Base-by-base conservation (phyloP, 805 yeast species). In the Lachancea meyersii region DNA sequence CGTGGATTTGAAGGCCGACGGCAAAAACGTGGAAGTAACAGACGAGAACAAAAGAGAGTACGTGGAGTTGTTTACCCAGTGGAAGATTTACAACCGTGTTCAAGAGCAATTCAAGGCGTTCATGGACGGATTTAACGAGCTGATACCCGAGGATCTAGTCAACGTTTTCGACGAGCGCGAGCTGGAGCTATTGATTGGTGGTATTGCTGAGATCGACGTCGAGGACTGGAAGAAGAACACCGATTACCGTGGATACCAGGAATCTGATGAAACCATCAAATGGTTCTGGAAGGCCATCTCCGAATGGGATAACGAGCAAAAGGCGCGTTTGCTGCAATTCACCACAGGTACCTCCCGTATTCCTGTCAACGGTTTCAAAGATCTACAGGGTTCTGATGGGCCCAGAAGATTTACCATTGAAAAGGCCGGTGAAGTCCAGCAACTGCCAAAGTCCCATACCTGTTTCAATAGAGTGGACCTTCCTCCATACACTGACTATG, bases 181-280 rank as follows among this genome's bases (percentile, higher is more conserved):
- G 68, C 71, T 93, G 51, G 99, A 93, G 72, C 72, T 93, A 62
- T 76, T 93, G 61, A 93, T 93, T 66, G 98, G 98, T 64, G 99
- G 99, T 65, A 80, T 93, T 60, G 93, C 97, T 2, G 98, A 93
- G 58, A 91, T 93, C 57, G 98, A 93, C 65, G 85, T 91, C 45
- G 97, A 89, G 51, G 99, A 93, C 71, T 93, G 99, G 99, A 93
- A 88, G 70, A 89, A 87, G 63, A 97, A 93, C 65, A 93, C 99
- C 17, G 99, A 93, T 66, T 93, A 93, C 69, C 80, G 98, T 70
- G 98, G 98, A 4, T 93, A 91, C 67, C 91, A 88, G 63, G 97
- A 93, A 68, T 79, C 79, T 50, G 98, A 93, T 67, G 95, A 88
- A 68, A 96, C 88, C 39, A 81, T 93, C 53, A 95, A 91, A 70